These are phyloP conservation scores for Brettanomyces naardenensis DNA, from an alignment of 805 yeast species.

Conservation along the genomic window DNA sequence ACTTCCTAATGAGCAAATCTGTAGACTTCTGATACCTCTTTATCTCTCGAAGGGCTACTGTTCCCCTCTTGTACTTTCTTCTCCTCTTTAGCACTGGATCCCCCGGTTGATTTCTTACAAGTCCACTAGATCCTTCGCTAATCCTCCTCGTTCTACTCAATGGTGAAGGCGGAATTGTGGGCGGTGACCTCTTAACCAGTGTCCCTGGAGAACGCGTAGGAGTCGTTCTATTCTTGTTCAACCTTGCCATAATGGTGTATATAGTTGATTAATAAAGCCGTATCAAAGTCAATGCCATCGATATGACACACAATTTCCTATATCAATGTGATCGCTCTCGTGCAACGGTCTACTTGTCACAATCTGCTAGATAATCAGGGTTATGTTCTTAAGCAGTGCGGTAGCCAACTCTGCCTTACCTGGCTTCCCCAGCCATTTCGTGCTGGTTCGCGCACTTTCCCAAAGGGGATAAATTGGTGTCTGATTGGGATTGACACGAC, in stretches of 20 bases:
- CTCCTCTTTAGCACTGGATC: slow-evolving; percentile 34
- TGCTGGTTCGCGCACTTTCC: too few species aligned
- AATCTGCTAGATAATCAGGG: too few species aligned
- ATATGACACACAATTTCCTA: too few species aligned
- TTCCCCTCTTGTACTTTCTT: slow-evolving; percentile 52
- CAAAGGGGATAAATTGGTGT: too few species aligned
- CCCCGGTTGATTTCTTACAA: slow-evolving; percentile 45
- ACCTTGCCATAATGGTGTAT: slow-evolving; percentile 15
- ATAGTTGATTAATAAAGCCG: too few species aligned
- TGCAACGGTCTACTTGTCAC: too few species aligned
- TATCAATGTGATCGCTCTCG: too few species aligned
- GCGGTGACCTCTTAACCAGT: slow-evolving; percentile 9
- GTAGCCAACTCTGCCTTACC: too few species aligned
- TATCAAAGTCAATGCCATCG: too few species aligned
- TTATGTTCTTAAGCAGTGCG: too few species aligned
- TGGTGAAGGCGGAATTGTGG: slow-evolving; percentile 5
- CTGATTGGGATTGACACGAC: too few species aligned
- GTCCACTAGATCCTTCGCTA: slow-evolving; percentile 22
- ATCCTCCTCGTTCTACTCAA: not conserved
- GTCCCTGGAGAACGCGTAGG: slow-evolving; percentile 8
- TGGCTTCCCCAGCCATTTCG: too few species aligned
- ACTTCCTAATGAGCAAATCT: slow-evolving; percentile 57
- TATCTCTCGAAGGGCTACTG: slow-evolving; percentile 60
- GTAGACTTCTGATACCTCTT: slow-evolving; percentile 60
- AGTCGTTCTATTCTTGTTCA: slow-evolving; percentile 14